These are phyloP conservation scores for Trametes sanguinea DNA, from an alignment of 768 basidiomycete species.

Conservation along the genomic window DNA sequence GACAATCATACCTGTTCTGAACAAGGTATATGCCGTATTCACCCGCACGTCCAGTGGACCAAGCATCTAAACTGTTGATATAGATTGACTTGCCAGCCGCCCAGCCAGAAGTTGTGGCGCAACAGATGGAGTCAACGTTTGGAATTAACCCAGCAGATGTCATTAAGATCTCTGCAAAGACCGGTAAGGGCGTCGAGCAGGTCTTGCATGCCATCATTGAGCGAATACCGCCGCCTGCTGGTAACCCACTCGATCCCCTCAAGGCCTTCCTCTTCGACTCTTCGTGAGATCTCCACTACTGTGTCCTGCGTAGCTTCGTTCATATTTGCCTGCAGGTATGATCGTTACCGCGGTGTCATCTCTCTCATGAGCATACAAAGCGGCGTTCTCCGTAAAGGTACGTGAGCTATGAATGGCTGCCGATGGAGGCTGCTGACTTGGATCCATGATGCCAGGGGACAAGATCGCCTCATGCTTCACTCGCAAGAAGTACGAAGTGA, in stretches of 20 bases:
- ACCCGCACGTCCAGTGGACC: conserved; percentile 4
- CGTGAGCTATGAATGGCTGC: background rate
- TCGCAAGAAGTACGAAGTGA: conserved; percentile 85
- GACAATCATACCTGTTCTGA: conserved; percentile 86
- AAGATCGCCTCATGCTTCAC: conserved; percentile 85
- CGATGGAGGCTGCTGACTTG: background rate
- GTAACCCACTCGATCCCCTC: conserved; percentile 52
- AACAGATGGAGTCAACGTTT: conserved; percentile 81
- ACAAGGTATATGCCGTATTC: conserved; percentile 60
- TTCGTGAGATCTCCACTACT: conserved; percentile 51
- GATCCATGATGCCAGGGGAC: conserved; percentile 59
- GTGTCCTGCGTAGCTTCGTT: background rate
- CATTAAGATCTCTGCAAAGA: conserved; percentile 88
- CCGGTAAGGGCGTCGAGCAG: conserved; percentile 76
- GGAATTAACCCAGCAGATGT: conserved; percentile 76
- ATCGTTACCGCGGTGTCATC: conserved; percentile 94
- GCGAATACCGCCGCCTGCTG: conserved; percentile 80
- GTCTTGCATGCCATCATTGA: conserved; percentile 82
- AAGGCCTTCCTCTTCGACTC: conserved; percentile 94
- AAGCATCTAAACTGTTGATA: background rate
- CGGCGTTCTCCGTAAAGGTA: conserved; percentile 83
- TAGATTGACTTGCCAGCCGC: conserved; percentile 94
- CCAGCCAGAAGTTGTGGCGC: conserved; percentile 75
- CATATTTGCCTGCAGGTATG: conserved; percentile 60
- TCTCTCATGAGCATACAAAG: conserved; percentile 82